Evolutionary conservation across 1,139 yeast species (phyloP), one percentile per base, ranked within the genome.

Genomic region (Blastobotrys arbuscula): DNA sequence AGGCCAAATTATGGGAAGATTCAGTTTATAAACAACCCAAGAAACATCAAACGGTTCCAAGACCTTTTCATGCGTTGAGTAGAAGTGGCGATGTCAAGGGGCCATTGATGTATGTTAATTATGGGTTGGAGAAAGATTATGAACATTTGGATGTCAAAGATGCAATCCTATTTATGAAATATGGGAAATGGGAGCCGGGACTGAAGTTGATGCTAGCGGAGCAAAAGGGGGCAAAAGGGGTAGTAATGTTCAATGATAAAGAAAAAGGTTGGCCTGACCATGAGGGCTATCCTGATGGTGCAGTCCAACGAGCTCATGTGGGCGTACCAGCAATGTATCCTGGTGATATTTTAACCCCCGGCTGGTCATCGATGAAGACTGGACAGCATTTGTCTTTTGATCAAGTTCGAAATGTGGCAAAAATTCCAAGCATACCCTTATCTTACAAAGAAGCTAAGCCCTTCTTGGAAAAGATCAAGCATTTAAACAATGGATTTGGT

Each of bases 341-440:
- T 0, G 97, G 97, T 2, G 95, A 88, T 63, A 77, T 87, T 2
- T 65, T 86, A 20, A 76, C 84, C 1, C 95, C 95, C 0, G 95
- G 94, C 0, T 82, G 86, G 83, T 71, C 84, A 0, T 70, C 82
- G 2, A 68, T 71, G n/a, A 53, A 61, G 19, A 53, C 59, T 12
- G 53, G 64, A 15, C 63, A 59, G 33, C 56, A 62, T 16, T 50
- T 65, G 2, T 72, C 69, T 18, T 71, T 79, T 70, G 67, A 71
- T 12, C 70, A 76, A 28, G 78, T 88, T 0, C 68, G 68, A 15
- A 70, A 77, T 39, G 72, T 86, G 2, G 84, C 95, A 0, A 75
- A 77, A 33, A 78, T 92, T 4, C 95, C 96, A 0, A 75, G 84
- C 3, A 71, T 86, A 1, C 90, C 96, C 0, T 70, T 88, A 6